Base-by-base conservation (phyloP, 23 red algal species). In the Cyanidiococcus yangmingshanensis region DNA sequence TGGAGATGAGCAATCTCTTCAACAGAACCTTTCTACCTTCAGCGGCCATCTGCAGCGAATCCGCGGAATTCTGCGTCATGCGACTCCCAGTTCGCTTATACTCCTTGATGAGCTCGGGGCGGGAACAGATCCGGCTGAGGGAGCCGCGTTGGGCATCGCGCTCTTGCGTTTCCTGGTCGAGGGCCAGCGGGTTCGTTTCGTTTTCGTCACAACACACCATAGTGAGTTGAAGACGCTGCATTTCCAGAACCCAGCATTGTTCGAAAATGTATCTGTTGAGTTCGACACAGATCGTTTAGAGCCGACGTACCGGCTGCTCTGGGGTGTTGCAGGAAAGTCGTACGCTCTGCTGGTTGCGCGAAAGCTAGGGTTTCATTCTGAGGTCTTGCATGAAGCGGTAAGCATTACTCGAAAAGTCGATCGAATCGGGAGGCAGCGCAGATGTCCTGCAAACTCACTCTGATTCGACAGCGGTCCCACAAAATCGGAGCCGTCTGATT, bases 201-300 rank as follows among this genome's bases (percentile, higher is more conserved):
- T 87, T 45, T 82, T 98, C 75, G 94, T 84, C 25, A 98, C 94
- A 24, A 98, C 94, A 2, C 94, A 98, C 80, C 94, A 98, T 67
- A 88, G 87, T 21, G 94, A 98, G 58, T 67, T 98, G 0, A 98
- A 91, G 68, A 91, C 87, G 12, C 59, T 98, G 3, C 87, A 91
- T 59, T 98, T 91, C 39, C 40, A 50, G 37, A 77, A 89, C 25
- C 59, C 76, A 32, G 58, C 51, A 7, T 68, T 77, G 39, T 98
- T 91, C 75, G 94, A 98, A 76, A 98, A 98, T 63, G 94, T 88
- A 0, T 86, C 81, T 31, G 94, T 91, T 18, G 88, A 98, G 76
- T 98, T 98, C 76, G 94, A 98, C 50, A 84, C 83, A 67, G 75
- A 86, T 7, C 37, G 40, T 2, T 82, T 91, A 84, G 50, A 37